A percentile compares a stretch with the other conserved stretches of the same genome.
Evolutionary conservation across 2,329 filamentous ascomycete genomes (phyloP).

Genomic region (Lasiodiplodia gonubiensis): DNA sequence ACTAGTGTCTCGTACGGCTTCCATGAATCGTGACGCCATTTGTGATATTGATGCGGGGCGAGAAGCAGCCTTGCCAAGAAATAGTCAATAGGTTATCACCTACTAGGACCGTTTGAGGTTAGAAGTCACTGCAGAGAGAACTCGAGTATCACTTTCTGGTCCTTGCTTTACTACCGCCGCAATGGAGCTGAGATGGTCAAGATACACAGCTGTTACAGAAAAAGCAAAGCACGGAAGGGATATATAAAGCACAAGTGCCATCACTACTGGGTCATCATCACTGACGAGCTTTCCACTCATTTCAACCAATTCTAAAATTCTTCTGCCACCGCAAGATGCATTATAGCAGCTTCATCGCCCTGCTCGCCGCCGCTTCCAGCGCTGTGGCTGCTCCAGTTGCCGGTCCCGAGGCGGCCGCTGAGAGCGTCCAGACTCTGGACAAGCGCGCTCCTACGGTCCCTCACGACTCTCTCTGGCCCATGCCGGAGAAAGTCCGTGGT

Average conservation of each 20-base stretch:
- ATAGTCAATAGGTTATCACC: background rate
- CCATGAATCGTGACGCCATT: too few relatives aligned
- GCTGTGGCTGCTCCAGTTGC: background rate
- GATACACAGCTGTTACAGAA: background rate
- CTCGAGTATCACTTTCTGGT: background rate
- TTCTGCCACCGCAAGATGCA: background rate
- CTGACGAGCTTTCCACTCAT: background rate
- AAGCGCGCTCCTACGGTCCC: background rate
- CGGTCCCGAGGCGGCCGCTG: background rate
- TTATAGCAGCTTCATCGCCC: background rate
- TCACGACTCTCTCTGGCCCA: conserved; percentile 13
- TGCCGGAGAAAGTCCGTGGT: conserved; percentile 57
- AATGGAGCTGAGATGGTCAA: too few relatives aligned
- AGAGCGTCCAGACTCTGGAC: background rate
- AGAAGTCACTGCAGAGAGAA: background rate
- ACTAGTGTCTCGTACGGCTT: too few relatives aligned
- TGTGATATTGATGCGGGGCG: too few relatives aligned
- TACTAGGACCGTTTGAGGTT: background rate
- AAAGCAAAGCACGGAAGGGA: background rate
- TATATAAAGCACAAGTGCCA: background rate
- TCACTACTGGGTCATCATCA: background rate
- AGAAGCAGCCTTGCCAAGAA: too few relatives aligned
- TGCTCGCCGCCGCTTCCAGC: background rate
- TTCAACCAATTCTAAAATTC: background rate
- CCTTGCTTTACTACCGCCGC: background rate